A percentile compares a stretch with the other conserved stretches of the same genome.
Evolutionary conservation across 2,329 filamentous ascomycete genomes (phyloP).

Genomic region (Sporothrix luriei): DNA sequence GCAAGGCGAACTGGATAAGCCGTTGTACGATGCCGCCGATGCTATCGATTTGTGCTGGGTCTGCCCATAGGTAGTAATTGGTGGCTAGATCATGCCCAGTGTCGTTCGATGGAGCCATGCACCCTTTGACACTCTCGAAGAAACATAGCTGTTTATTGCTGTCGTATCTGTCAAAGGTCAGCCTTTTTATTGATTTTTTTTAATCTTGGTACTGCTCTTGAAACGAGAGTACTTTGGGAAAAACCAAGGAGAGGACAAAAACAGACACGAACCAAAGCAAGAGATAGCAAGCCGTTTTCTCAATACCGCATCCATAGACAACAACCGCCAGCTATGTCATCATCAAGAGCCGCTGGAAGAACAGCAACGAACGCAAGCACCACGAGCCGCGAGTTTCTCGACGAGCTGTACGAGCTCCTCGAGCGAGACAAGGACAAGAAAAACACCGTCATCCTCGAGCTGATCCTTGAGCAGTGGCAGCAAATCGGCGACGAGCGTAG

Average conservation of each 20-base stretch:
- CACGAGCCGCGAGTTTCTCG: conserved; percentile 27
- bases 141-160: background rate
- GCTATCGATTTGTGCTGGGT: background rate
- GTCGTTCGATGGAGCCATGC: background rate
- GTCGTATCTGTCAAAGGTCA: conserved; percentile 1
- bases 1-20: conserved; percentile 13
- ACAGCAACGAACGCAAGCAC: background rate
- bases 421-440: conserved; percentile 29
- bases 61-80: background rate
- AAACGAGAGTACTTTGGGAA: background rate
- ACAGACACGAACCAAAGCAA: background rate
- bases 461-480: conserved; percentile 35
- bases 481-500: conserved; percentile 29
- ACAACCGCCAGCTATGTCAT: conserved; percentile 15
- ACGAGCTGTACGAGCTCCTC: conserved; percentile 34
- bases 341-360: conserved; percentile 6
- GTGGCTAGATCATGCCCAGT: background rate
- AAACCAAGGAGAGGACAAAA: background rate
- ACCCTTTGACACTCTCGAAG: conserved; percentile 14
- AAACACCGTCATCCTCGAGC: conserved; percentile 31
- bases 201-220: background rate
- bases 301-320: background rate
- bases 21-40: background rate
- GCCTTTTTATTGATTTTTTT: background rate
- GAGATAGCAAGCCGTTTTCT: background rate